Base-by-base conservation (phyloP, 2,329 filamentous ascomycete species). In the Nannizzia gypsea region DNA sequence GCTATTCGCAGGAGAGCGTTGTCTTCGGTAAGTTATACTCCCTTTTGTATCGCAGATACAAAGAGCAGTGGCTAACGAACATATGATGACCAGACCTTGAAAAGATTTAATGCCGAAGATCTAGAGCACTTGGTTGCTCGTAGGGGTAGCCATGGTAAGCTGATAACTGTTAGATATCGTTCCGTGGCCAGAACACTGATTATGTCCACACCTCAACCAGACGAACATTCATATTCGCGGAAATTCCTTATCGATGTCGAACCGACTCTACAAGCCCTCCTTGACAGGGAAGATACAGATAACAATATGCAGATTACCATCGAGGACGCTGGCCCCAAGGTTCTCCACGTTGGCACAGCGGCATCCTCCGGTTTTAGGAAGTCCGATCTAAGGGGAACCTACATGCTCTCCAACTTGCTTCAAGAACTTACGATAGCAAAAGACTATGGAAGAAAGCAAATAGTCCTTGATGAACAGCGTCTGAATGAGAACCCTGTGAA, bases 271-370 rank as follows among this genome's bases (percentile, higher is more conserved):
- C 81, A 90, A 69, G 86, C 83, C 61, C 80, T 99, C 50, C 80
- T 90, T 63, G 83, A 84, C 40, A 87, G 92, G 65, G 93, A 99
- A 73, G 93, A 99, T 70, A 95, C 91, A 31, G 91, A 99, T 74
- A 80, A 83, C 60, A 96, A 99, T 73, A 89, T 90, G 80, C 91
- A 97, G 73, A 99, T 99, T 72, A 99, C 93, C 31, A 95, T 97
- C 67, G 93, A 97, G 70, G 93, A 99, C 75, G 82, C 83, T 64
- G 93, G 93, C 0, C 92, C 93, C 56, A 99, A 97, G 81, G 86
- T 90, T 52, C 81, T 96, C 59, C 86, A 88, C 40, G 78, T 97
- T 40, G 88, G 90, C 64, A 96, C 92, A 2, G 87, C 88, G 28
- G 86, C 83, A 22, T 96, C 91, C 38, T 89, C 88, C 66, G 92